Conservation (phyloP, 768 basidiomycete genomes). For the Boletus pseudopeckii region DNA sequence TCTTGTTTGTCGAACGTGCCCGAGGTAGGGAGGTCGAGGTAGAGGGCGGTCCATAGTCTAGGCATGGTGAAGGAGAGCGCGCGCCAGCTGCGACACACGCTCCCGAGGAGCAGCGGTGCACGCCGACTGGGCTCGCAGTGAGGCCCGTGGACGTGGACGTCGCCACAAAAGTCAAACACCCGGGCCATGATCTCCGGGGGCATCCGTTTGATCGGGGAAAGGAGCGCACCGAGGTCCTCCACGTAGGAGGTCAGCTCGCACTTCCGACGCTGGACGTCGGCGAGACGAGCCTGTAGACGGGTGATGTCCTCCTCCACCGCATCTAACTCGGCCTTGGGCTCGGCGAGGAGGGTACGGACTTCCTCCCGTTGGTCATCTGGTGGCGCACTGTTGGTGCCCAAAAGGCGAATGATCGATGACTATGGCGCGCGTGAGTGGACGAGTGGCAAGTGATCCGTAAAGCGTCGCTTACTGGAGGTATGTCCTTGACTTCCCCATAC, state of each 20-base stretch:
- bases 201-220: constrained; percentile 32
- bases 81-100: constrained; percentile 30
- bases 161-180: constrained; percentile 32
- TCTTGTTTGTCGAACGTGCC: constrained; percentile 24
- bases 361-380: constrained; percentile 28
- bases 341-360: constrained; percentile 21
- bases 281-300: constrained; percentile 30
- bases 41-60: constrained; percentile 31
- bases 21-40: constrained; percentile 28
- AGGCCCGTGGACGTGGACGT: constrained; percentile 24
- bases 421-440: constrained; percentile 7
- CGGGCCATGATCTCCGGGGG: constrained; percentile 34
- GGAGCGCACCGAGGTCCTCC: constrained; percentile 33
- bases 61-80: constrained; percentile 27
- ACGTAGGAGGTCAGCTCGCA: constrained; percentile 27
- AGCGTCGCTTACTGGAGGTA: constrained; percentile 22
- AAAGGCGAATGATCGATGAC: constrained; percentile 31
- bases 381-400: constrained; percentile 27
- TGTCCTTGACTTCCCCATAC: constrained; percentile 30
- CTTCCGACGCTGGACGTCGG: constrained; percentile 28
- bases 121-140: constrained; percentile 30
- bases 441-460: not conserved
- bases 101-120: constrained; percentile 29
- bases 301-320: constrained; percentile 26
- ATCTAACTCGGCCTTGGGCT: constrained; percentile 27